Conservation (phyloP, 1,284 basidiomycete species). For the Trichosporon ovoides region DNA sequence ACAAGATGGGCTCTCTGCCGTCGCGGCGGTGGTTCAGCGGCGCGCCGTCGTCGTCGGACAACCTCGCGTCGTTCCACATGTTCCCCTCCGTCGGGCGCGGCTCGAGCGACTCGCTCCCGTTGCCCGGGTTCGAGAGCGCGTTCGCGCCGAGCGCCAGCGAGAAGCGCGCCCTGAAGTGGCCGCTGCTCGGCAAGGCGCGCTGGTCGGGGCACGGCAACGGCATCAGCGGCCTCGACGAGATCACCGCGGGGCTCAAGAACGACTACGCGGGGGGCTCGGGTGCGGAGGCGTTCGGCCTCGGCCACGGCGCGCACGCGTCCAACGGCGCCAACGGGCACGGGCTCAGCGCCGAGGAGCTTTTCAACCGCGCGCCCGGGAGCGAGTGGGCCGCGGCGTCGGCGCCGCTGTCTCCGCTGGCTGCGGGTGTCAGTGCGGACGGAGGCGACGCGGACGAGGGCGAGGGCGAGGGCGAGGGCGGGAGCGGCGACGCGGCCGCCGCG, state of each 20-base stretch:
- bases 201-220: constrained; percentile 21
- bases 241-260: constrained; percentile 16
- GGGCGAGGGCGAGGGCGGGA: constrained; percentile 3
- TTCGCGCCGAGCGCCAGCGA: constrained; percentile 45
- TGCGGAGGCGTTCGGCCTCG: neutral
- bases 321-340: neutral
- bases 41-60: constrained; percentile 32
- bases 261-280: constrained; percentile 1
- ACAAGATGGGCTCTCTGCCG: constrained; percentile 19
- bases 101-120: constrained; percentile 37
- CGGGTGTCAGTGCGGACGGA: no score
- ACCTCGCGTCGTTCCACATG: constrained; percentile 26
- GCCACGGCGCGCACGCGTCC: neutral
- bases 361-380: constrained; percentile 19
- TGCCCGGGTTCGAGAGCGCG: constrained; percentile 26
- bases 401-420: no score
- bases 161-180: constrained; percentile 46
- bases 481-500: constrained; percentile 13
- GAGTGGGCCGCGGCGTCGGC: neutral
- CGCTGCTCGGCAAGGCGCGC: constrained; percentile 31
- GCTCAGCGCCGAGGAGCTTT: constrained; percentile 20
- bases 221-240: constrained; percentile 16
- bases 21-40: constrained; percentile 42
- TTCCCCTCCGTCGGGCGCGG: constrained; percentile 17
- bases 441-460: neutral